Conservation (phyloP, 1,284 basidiomycete species). For the Phellinidium pouzarii region DNA sequence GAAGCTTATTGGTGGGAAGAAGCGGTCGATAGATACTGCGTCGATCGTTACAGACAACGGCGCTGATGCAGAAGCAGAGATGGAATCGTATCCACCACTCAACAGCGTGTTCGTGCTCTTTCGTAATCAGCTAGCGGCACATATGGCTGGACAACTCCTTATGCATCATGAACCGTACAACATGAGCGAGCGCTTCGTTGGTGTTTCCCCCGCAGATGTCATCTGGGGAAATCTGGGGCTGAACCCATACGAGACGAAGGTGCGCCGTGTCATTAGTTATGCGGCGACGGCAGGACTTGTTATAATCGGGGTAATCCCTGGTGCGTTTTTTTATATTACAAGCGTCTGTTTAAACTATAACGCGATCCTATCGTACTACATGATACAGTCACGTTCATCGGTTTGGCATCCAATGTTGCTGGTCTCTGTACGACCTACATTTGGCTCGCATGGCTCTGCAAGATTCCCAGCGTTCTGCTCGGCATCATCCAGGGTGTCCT, state of each 20-base stretch:
- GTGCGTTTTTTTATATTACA: not conserved
- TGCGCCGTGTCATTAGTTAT: constrained; percentile 57
- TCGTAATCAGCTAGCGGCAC: constrained; percentile 87
- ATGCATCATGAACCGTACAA: constrained; percentile 76
- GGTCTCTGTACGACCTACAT: constrained; percentile 55
- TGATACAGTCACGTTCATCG: constrained; percentile 74
- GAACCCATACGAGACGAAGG: constrained; percentile 83
- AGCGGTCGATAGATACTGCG: no score
- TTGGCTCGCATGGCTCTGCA: constrained; percentile 84
- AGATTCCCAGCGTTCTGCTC: constrained; percentile 51
- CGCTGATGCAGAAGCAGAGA: not conserved
- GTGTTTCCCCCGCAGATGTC: constrained; percentile 80
- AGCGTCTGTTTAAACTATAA: not conserved
- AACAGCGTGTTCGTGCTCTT: constrained; percentile 92
- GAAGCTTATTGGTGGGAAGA: no score
- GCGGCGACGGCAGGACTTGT: constrained; percentile 59
- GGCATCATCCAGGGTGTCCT: constrained; percentile 92
- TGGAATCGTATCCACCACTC: constrained; percentile 52
- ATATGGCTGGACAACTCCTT: constrained; percentile 72
- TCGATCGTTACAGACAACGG: no score
- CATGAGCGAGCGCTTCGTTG: constrained; percentile 63
- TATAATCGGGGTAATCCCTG: constrained; percentile 66
- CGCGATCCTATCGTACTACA: no score
- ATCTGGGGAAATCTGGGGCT: constrained; percentile 86
- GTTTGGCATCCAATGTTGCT: constrained; percentile 78